phyloP scores from a whole-genome alignment of 1,139 yeast species.

The Pichia sp. region DNA sequence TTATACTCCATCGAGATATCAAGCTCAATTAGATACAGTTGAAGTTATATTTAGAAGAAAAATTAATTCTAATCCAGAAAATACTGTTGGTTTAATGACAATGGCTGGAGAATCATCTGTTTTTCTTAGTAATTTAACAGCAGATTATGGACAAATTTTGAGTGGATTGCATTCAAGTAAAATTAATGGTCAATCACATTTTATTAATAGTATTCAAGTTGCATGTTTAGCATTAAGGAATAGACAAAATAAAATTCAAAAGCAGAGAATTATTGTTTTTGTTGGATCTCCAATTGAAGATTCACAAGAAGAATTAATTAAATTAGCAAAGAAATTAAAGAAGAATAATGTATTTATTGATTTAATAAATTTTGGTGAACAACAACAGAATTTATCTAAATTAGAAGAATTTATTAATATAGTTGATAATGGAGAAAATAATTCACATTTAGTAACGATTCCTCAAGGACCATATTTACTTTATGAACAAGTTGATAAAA shows the following conservation, averaged over 20 bases:
- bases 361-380: constrained; percentile 89
- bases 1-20: constrained; percentile 80
- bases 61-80: constrained; percentile 85
- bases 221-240: constrained; percentile 97
- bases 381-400: constrained; percentile 65
- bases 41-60: constrained; percentile 83
- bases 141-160: constrained; percentile 80
- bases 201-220: constrained; percentile 84
- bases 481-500: constrained; percentile 65
- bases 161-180: constrained; percentile 83
- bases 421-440: constrained; percentile 58
- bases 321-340: constrained; percentile 86
- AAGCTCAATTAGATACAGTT: constrained; percentile 91
- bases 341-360: constrained; percentile 90
- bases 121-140: constrained; percentile 81
- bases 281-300: constrained; percentile 83
- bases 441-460: constrained; percentile 77
- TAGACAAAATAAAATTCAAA: constrained; percentile 89
- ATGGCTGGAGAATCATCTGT: constrained; percentile 83
- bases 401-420: constrained; percentile 75
- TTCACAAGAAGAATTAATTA: constrained; percentile 65
- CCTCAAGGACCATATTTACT: constrained; percentile 83
- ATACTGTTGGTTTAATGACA: constrained; percentile 84
- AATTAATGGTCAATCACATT: constrained; percentile 61
- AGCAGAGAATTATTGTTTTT: constrained; percentile 83